These are phyloP conservation scores for Ambrosiella beaveri DNA, from an alignment of 2,329 filamentous ascomycete genomes.

Conservation along the genomic window DNA sequence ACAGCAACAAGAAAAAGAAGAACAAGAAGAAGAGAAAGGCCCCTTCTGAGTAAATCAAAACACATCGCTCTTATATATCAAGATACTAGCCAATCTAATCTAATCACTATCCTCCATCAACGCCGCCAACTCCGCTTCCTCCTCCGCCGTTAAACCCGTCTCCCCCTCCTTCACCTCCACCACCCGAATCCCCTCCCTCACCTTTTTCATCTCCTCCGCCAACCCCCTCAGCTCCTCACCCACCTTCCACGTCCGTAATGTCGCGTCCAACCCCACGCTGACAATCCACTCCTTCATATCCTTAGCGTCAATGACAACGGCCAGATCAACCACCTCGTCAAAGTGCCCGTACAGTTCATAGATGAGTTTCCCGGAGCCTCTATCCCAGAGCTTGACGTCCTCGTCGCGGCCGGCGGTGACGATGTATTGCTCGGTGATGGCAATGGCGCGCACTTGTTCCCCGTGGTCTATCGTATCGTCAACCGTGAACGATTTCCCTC, in stretches of 20 bases:
- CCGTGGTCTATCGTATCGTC: slow-evolving; percentile 65
- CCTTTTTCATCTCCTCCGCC: slow-evolving; percentile 28
- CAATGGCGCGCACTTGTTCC: slow-evolving; percentile 76
- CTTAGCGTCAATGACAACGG: slow-evolving; percentile 33
- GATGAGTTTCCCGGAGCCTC: slow-evolving; percentile 51
- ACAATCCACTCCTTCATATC: slow-evolving; percentile 35
- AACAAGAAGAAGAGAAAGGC: slow-evolving; percentile 11
- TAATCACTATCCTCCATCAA: slow-evolving; percentile 51
- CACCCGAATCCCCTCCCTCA: slow-evolving; percentile 35
- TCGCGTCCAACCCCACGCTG: slow-evolving; percentile 81
- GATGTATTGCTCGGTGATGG: slow-evolving; percentile 58
- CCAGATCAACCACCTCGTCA: slow-evolving; percentile 76
- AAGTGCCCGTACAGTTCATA: slow-evolving; percentile 70
- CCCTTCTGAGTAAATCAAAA: background rate
- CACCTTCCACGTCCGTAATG: slow-evolving; percentile 70
- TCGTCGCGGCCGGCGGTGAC: slow-evolving; percentile 84
- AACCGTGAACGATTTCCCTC: slow-evolving; percentile 48
- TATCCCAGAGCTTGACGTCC: slow-evolving; percentile 79
- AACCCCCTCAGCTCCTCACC: slow-evolving; percentile 37
- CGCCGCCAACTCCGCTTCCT: slow-evolving; percentile 82
- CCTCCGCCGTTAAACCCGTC: slow-evolving; percentile 59
- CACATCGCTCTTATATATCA: slow-evolving; percentile 2
- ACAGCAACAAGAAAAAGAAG: slow-evolving; percentile 6
- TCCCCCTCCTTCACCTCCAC: slow-evolving; percentile 26
- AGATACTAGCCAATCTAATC: background rate